Evolutionary conservation across 768 basidiomycete genomes (phyloP).

Genomic region (Amanita muscaria): DNA sequence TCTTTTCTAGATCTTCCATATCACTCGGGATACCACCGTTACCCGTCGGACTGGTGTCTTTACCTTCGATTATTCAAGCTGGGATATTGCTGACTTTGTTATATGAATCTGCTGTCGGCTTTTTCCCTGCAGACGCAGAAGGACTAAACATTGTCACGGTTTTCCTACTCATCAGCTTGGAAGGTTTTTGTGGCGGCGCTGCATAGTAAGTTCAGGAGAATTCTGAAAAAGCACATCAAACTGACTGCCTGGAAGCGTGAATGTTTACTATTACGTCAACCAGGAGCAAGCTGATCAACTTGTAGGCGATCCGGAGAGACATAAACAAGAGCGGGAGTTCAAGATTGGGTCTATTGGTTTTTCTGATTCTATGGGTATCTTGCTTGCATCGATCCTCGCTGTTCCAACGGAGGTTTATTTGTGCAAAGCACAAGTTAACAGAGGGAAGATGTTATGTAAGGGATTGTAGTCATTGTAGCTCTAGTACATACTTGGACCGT

Average conservation of each 20-base stretch:
- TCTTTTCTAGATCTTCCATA: constrained; percentile 87
- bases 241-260: constrained; percentile 49
- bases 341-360: constrained; percentile 87
- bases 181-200: constrained; percentile 88
- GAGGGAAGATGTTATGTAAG: constrained; percentile 66
- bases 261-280: constrained; percentile 78
- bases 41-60: constrained; percentile 53
- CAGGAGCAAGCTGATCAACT: constrained; percentile 51
- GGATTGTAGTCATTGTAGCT: constrained; percentile 32
- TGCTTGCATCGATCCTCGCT: constrained; percentile 54
- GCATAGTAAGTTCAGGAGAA: constrained; percentile 61
- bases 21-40: constrained; percentile 78
- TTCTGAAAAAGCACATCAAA: constrained; percentile 9
- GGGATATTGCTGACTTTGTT: constrained; percentile 52
- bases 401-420: constrained; percentile 70
- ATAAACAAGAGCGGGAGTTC: constrained; percentile 76
- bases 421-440: constrained; percentile 61
- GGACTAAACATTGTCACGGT: constrained; percentile 50
- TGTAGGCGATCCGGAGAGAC: constrained; percentile 44
- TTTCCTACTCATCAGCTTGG: constrained; percentile 72
- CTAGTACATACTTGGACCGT: no score
- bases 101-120: constrained; percentile 59
- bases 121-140: constrained; percentile 41
- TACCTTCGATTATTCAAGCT: constrained; percentile 72
- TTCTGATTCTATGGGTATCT: constrained; percentile 69